phyloP scores from a whole-genome alignment of 805 yeast genomes.

The Yarrowia hollandica region DNA sequence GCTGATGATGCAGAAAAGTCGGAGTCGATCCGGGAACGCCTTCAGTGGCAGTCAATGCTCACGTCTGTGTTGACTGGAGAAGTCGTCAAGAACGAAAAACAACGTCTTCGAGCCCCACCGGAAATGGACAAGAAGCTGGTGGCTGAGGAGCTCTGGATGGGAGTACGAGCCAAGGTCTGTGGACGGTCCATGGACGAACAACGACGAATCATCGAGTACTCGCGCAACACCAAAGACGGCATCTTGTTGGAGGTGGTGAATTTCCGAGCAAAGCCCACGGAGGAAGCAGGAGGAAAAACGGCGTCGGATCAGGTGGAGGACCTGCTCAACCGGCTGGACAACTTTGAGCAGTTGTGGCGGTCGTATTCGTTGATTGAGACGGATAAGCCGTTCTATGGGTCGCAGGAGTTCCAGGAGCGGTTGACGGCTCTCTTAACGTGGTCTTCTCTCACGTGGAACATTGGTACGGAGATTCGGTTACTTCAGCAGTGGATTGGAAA shows the following conservation, averaged over 20 bases:
- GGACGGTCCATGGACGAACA: slow-evolving; percentile 83
- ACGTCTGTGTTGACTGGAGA: slow-evolving; percentile 91
- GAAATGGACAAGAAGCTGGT: slow-evolving; percentile 50
- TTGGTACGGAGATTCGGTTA: slow-evolving; percentile 59
- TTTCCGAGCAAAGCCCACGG: slow-evolving; percentile 14
- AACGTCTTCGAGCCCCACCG: slow-evolving; percentile 48
- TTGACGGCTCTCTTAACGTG: slow-evolving; percentile 82
- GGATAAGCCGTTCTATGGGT: slow-evolving; percentile 71
- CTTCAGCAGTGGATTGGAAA: slow-evolving; percentile 82
- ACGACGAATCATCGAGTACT: slow-evolving; percentile 60
- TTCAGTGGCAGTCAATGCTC: slow-evolving; percentile 96
- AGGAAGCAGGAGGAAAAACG: slow-evolving; percentile 36
- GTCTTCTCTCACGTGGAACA: slow-evolving; percentile 71
- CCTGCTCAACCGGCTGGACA: slow-evolving; percentile 61
- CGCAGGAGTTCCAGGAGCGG: slow-evolving; percentile 61
- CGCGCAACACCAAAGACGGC: slow-evolving; percentile 71
- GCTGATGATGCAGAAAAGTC: slow-evolving; percentile 38
- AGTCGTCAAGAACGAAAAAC: slow-evolving; percentile 84
- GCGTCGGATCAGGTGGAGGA: slow-evolving; percentile 55
- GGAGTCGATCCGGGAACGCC: slow-evolving; percentile 56
- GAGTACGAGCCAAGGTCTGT: slow-evolving; percentile 75
- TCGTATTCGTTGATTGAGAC: slow-evolving; percentile 65
- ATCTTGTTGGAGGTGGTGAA: slow-evolving; percentile 50
- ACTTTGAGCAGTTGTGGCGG: slow-evolving; percentile 75
- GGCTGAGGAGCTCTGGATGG: slow-evolving; percentile 79